Conservation (phyloP, 192 early-diverging fungal genomes). For the Funneliformis mosseae region DNA sequence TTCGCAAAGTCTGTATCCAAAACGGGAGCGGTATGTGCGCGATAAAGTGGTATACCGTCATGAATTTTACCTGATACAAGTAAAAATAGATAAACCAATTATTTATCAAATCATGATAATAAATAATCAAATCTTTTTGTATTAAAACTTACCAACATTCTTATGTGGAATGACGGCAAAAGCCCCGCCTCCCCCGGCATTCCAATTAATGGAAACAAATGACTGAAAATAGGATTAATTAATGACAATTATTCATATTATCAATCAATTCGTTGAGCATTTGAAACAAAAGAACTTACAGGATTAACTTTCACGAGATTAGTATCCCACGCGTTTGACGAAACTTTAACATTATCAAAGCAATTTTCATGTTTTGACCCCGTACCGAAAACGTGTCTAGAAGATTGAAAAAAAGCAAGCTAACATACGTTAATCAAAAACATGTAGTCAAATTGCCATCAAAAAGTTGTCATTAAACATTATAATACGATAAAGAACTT, state of each 20-base stretch:
- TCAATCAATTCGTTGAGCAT: neutral
- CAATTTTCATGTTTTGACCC: conserved; percentile 84
- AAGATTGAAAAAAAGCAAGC: neutral
- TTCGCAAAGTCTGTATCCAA: conserved; percentile 98
- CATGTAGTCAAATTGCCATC: neutral
- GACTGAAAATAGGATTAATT: conserved; percentile 37
- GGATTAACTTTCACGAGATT: conserved; percentile 96
- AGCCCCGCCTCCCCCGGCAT: conserved; percentile 86
- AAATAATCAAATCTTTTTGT: neutral
- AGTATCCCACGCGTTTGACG: conserved; percentile 94
- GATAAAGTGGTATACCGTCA: conserved; percentile 86
- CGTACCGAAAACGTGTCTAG: conserved; percentile 92
- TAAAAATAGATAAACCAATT: neutral
- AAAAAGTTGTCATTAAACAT: neutral
- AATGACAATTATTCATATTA: neutral
- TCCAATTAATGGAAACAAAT: conserved; percentile 82
- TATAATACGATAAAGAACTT: no score
- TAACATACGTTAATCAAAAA: neutral
- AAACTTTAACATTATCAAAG: conserved; percentile 93
- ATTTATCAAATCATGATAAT: neutral
- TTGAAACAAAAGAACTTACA: conserved; percentile 49
- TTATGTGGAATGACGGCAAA: conserved; percentile 92
- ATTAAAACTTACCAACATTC: conserved; percentile 54
- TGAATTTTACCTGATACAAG: conserved; percentile 78
- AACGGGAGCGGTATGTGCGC: conserved; percentile 91